A percentile compares a stretch with the other conserved stretches of the same genome.
Conservation (phyloP, 2,329 filamentous ascomycete genomes). For the Raffaelea deltoideospora region DNA sequence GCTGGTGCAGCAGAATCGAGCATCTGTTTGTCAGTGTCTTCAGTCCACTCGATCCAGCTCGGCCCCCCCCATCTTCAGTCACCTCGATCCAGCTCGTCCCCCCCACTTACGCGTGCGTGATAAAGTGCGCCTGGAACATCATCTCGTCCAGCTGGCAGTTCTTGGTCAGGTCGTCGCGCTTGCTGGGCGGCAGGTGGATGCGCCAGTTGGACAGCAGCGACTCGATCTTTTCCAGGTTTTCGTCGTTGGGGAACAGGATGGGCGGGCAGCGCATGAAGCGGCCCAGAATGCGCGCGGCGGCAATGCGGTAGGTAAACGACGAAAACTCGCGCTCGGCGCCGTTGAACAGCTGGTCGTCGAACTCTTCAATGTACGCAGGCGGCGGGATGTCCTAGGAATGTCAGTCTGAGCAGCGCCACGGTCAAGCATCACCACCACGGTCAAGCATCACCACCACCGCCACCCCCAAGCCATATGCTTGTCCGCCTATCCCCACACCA, state of each 20-base stretch:
- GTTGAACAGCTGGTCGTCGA: slow-evolving; percentile 62
- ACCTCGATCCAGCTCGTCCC: too few relatives aligned
- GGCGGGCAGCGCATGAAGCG: slow-evolving; percentile 50
- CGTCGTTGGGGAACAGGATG: slow-evolving; percentile 36
- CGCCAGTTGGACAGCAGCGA: slow-evolving; percentile 55
- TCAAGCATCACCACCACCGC: too few relatives aligned
- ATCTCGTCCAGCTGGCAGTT: slow-evolving; percentile 70
- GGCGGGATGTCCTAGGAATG: slow-evolving; percentile 35
- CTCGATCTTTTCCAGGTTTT: slow-evolving; percentile 35
- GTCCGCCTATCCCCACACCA: too few relatives aligned
- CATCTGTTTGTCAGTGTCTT: slow-evolving; percentile 27
- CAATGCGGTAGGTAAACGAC: slow-evolving; percentile 73
- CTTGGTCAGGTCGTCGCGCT: slow-evolving; percentile 52
- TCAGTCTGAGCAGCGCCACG: too few relatives aligned
- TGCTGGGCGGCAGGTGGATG: slow-evolving; percentile 59
- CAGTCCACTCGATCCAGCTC: too few relatives aligned
- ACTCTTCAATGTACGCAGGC: slow-evolving; percentile 52
- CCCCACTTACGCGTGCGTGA: slow-evolving; percentile 42
- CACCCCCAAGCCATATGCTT: too few relatives aligned
- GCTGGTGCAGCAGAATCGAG: slow-evolving; percentile 65
- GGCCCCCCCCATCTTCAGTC: too few relatives aligned
- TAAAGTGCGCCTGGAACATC: slow-evolving; percentile 84
- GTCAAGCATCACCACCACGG: too few relatives aligned
- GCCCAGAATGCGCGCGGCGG: slow-evolving; percentile 64
- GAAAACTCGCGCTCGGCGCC: slow-evolving; percentile 59